Evolutionary conservation across 306 rosid genomes (phyloP).

Genomic region (Dicorynia guianensis): DNA sequence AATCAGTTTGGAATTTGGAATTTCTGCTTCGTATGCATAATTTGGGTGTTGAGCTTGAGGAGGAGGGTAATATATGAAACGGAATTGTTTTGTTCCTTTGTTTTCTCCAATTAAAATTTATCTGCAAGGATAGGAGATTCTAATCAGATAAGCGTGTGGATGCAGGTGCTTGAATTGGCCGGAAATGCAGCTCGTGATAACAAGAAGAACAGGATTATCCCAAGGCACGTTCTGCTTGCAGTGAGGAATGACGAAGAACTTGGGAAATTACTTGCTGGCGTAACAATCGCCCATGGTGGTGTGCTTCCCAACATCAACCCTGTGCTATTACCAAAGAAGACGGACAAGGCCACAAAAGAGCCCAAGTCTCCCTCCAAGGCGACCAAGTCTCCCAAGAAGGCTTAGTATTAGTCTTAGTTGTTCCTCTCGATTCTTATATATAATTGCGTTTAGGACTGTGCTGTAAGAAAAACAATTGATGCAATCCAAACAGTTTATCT

Average conservation of each 20-base stretch:
- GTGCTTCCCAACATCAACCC: conserved; percentile 91
- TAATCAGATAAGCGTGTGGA: not conserved
- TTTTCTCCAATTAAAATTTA: too few relatives aligned
- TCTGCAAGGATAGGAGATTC: too few relatives aligned
- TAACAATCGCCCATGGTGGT: conserved; percentile 86
- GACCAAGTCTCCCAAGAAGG: conserved; percentile 75
- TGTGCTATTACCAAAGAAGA: conserved; percentile 74
- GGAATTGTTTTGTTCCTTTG: too few relatives aligned
- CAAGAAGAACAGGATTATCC: conserved; percentile 81
- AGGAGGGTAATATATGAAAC: too few relatives aligned
- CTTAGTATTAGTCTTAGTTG: conserved; percentile 29
- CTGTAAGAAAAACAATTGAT: not conserved
- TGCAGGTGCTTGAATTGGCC: conserved; percentile 82
- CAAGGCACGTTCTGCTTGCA: conserved; percentile 76
- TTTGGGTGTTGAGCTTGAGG: too few relatives aligned
- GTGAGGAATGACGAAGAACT: conserved; percentile 89
- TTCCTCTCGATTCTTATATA: conserved; percentile 46
- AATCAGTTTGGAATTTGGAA: not conserved
- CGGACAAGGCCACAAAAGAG: conserved; percentile 53
- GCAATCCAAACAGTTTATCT: conserved; percentile 4
- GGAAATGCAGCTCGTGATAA: conserved; percentile 95
- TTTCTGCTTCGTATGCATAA: too few relatives aligned
- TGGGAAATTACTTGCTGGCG: conserved; percentile 84
- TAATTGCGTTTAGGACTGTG: conserved; percentile 14
- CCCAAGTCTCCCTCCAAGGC: conserved; percentile 77